Conservation (phyloP, 331 rosid genomes). For the Malus hybrid region DNA sequence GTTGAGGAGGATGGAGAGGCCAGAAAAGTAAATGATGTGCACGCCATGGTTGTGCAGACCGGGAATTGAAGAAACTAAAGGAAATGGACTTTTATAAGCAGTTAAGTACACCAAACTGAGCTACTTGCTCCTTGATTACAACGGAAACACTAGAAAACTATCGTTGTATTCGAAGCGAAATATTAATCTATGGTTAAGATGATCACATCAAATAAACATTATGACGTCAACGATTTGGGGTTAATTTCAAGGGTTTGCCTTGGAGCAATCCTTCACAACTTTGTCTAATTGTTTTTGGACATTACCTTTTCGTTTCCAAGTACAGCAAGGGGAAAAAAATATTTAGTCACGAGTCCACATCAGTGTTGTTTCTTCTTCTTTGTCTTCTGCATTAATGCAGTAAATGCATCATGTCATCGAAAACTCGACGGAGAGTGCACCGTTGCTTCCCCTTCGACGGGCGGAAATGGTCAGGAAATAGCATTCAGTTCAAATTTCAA, state of each 20-base stretch:
- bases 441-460: background rate
- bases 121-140: slow-evolving; percentile 39
- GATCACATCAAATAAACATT: background rate
- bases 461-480: background rate
- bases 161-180: background rate
- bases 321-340: background rate
- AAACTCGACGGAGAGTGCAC: background rate
- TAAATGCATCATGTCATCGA: too few relatives aligned
- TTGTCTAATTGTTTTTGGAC: background rate
- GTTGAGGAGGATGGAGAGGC: slow-evolving; percentile 30
- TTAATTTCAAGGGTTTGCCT: background rate
- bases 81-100: slow-evolving; percentile 25
- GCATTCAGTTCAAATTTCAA: background rate
- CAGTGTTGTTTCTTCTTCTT: background rate
- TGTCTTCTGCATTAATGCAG: background rate
- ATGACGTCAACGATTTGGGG: background rate
- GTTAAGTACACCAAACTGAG: background rate
- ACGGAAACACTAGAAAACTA: slow-evolving; percentile 12
- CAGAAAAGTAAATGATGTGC: slow-evolving; percentile 33
- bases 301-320: background rate
- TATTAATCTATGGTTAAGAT: background rate
- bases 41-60: slow-evolving; percentile 43
- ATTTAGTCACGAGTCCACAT: background rate
- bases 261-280: background rate
- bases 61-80: background rate